Evolutionary conservation across 106 monocot species (phyloP).

Genomic region (Apostasia shenzhenica): DNA sequence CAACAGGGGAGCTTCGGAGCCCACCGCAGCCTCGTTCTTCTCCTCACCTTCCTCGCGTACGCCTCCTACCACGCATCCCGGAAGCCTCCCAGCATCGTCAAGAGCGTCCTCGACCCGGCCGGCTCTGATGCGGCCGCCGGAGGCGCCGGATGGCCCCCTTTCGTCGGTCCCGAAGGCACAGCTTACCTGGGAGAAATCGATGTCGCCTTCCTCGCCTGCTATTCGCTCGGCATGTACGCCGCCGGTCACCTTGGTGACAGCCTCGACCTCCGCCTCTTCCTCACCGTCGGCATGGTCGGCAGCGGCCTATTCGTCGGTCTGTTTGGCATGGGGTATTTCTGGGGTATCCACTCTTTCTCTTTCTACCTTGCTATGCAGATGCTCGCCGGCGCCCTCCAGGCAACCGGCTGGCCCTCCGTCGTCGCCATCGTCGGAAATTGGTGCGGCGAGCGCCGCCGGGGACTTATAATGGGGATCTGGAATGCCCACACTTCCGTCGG

Average conservation of each 20-base stretch:
- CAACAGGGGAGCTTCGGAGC: too few species aligned
- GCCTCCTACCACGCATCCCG: too few species aligned
- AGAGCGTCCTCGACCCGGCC: neutral
- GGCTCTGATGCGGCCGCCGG: too few species aligned
- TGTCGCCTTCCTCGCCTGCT: constrained; percentile 46
- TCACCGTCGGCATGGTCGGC: constrained; percentile 33
- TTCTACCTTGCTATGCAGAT: constrained; percentile 38
- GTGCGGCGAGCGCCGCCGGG: constrained; percentile 22
- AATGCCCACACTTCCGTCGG: too few species aligned
- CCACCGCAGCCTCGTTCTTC: neutral
- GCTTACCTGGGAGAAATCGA: constrained; percentile 46
- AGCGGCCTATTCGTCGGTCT: constrained; percentile 36
- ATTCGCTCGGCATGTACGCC: constrained; percentile 45
- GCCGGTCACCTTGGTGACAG: constrained; percentile 45
- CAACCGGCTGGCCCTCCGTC: constrained; percentile 48
- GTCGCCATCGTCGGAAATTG: constrained; percentile 56
- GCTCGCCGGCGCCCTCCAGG: constrained; percentile 41
- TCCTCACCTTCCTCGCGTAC: too few species aligned
- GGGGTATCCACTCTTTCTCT: constrained; percentile 19
- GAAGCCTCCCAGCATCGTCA: too few species aligned
- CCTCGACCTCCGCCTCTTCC: constrained; percentile 41
- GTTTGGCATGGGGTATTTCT: constrained; percentile 47
- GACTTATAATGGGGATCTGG: too few species aligned
- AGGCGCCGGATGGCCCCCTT: constrained; percentile 27
- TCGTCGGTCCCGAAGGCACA: constrained; percentile 30